phyloP scores from a whole-genome alignment of 768 basidiomycete species.

The Strobilomyces echinocephalus region DNA sequence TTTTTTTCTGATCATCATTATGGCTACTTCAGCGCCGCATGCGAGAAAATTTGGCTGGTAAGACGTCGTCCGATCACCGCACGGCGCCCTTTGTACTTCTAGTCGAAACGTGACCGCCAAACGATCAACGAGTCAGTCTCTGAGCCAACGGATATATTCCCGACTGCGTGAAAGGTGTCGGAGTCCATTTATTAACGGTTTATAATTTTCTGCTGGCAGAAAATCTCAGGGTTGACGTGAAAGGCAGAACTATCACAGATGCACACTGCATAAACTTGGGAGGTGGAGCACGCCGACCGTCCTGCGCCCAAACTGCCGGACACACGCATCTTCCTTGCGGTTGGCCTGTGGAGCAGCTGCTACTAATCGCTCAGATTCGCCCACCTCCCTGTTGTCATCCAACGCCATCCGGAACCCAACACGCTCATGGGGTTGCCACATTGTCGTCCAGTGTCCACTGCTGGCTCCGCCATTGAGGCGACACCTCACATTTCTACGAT shows the following conservation, averaged over 20 bases:
- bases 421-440: neutral
- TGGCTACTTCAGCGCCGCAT: neutral
- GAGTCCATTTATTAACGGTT: neutral
- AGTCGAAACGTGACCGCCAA: neutral
- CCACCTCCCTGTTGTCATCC: neutral
- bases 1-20: neutral
- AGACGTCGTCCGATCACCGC: slow-evolving; percentile 7
- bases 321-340: neutral
- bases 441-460: neutral
- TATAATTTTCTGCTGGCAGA: neutral
- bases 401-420: neutral
- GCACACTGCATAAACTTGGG: slow-evolving; percentile 2
- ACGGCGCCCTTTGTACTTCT: neutral
- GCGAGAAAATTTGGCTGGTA: neutral
- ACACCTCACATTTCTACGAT: neutral
- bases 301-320: neutral
- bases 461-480: neutral
- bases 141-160: neutral
- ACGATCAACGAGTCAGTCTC: neutral
- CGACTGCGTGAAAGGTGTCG: neutral
- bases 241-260: neutral
- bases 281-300: slow-evolving; percentile 2
- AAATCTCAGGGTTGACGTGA: neutral
- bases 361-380: neutral
- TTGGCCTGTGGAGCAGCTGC: neutral